phyloP scores from a whole-genome alignment of 371 early-diverging fungal genomes.

The Cokeromyces recurvatus region DNA sequence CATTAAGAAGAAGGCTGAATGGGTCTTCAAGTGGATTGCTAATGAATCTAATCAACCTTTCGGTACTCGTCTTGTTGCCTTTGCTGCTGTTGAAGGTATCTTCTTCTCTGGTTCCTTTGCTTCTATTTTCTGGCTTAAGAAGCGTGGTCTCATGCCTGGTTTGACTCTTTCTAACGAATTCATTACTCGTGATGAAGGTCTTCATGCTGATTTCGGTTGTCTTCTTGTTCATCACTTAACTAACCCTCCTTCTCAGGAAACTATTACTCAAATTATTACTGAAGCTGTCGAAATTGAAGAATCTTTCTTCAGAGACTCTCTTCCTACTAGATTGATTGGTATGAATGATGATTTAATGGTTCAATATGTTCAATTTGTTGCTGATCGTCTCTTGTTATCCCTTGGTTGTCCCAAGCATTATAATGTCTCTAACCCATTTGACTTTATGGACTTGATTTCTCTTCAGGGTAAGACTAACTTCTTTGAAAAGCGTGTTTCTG shows the following conservation, averaged over 20 bases:
- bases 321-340: slow-evolving; percentile 96
- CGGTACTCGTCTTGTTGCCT: slow-evolving; percentile 95
- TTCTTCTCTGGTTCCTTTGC: slow-evolving; percentile 99
- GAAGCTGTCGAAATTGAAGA: slow-evolving; percentile 97
- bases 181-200: slow-evolving; percentile 98
- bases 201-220: slow-evolving; percentile 99
- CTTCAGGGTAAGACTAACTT: slow-evolving; percentile 99
- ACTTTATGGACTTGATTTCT: slow-evolving; percentile 99
- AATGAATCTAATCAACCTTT: slow-evolving; percentile 74
- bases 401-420: slow-evolving; percentile 89
- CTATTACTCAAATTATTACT: slow-evolving; percentile 77
- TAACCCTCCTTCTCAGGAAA: slow-evolving; percentile 72
- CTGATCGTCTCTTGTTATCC: slow-evolving; percentile 94
- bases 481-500: slow-evolving; percentile 99
- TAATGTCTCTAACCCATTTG: slow-evolving; percentile 96
- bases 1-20: slow-evolving; percentile 97
- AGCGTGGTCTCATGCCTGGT: slow-evolving; percentile 99
- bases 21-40: slow-evolving; percentile 98
- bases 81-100: slow-evolving; percentile 99
- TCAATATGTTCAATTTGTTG: slow-evolving; percentile 99
- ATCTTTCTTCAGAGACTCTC: slow-evolving; percentile 93
- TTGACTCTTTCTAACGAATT: slow-evolving; percentile 99
- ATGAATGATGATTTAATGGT: slow-evolving; percentile 98
- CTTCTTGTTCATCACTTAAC: slow-evolving; percentile 86
- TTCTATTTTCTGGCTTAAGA: slow-evolving; percentile 99